Conservation (phyloP, 2,329 filamentous ascomycete species). For the Aspergillus alliaceus region DNA sequence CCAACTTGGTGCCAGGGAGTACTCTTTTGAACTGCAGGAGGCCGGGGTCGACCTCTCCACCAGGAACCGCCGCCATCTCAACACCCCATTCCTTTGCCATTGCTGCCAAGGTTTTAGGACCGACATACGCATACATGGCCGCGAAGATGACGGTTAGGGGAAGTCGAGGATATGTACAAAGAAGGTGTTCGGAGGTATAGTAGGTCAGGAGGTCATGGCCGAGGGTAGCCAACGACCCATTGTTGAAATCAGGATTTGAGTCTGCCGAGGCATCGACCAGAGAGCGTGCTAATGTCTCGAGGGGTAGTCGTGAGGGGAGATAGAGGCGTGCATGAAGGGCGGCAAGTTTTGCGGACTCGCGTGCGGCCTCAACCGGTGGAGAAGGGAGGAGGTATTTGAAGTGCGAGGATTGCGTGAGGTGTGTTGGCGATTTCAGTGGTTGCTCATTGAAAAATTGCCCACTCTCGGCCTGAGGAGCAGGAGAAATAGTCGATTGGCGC, state of each 20-base stretch:
- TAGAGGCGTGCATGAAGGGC: slow-evolving; percentile 87
- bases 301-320: slow-evolving; percentile 76
- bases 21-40: slow-evolving; percentile 73
- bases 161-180: slow-evolving; percentile 86
- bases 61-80: slow-evolving; percentile 80
- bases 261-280: slow-evolving; percentile 87
- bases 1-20: slow-evolving; percentile 41
- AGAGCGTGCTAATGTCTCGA: slow-evolving; percentile 81
- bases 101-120: slow-evolving; percentile 69
- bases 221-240: slow-evolving; percentile 75
- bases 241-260: slow-evolving; percentile 78
- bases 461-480: slow-evolving; percentile 26
- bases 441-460: slow-evolving; percentile 29
- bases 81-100: slow-evolving; percentile 88
- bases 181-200: slow-evolving; percentile 82
- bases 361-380: slow-evolving; percentile 66
- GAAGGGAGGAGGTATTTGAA: slow-evolving; percentile 61
- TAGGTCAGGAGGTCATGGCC: slow-evolving; percentile 83
- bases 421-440: slow-evolving; percentile 23
- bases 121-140: slow-evolving; percentile 80
- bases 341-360: slow-evolving; percentile 80
- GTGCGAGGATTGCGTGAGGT: slow-evolving; percentile 26
- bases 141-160: slow-evolving; percentile 86
- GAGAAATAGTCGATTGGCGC: slow-evolving; percentile 43
- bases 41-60: slow-evolving; percentile 87